Base-by-base conservation (phyloP, 371 early-diverging fungal species). In the Dipsacomyces acuminosporus region DNA sequence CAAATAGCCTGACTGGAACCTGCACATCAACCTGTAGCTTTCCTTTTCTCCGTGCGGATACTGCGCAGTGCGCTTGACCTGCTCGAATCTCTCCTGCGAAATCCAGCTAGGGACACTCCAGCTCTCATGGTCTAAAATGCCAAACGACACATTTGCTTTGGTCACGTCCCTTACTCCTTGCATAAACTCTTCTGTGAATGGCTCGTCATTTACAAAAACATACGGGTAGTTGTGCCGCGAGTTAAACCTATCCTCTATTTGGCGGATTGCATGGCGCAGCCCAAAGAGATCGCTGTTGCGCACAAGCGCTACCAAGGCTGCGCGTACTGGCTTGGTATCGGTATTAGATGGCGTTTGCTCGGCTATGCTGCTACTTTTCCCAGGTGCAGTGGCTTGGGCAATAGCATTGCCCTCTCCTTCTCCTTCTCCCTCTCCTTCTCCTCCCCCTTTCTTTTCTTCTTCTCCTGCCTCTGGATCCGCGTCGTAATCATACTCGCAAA, bases 1-100 rank as follows among this genome's bases (percentile, higher is more conserved):
- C 56, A 97, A 86, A 64, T 81, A 92, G 1, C 96, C 94, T 15
- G 94, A 90, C 45, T 77, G 78, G 60, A 74, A 85, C n/a, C 91
- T 76, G 67, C 97, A 96, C 96, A 96, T 96, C 61, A 92, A 86
- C 41, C 93, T 81, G 64, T 96, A 98, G 41, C 78, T 79, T 41
- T 80, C 80, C 40, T 72, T 73, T 3, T 64, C 77, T 30, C 77
- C 85, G 59, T 78, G 81, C 18, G 52, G 46, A 44, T 61, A 57
- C 18, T 41, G 21, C 9, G 45, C 50, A 23, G 38, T 54, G 18
- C 38, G 34, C 45, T 60, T 51, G 65, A 54, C 53, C 8, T 57
- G 13, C 24, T 25, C 59, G 20, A 70, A 73, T 18, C 46, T 24
- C 9, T 51, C 41, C 21, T 44, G 36, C 30, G 92, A 82, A 54